phyloP scores from a whole-genome alignment of 2,329 filamentous ascomycete genomes.

The Drechmeria coniospora region DNA sequence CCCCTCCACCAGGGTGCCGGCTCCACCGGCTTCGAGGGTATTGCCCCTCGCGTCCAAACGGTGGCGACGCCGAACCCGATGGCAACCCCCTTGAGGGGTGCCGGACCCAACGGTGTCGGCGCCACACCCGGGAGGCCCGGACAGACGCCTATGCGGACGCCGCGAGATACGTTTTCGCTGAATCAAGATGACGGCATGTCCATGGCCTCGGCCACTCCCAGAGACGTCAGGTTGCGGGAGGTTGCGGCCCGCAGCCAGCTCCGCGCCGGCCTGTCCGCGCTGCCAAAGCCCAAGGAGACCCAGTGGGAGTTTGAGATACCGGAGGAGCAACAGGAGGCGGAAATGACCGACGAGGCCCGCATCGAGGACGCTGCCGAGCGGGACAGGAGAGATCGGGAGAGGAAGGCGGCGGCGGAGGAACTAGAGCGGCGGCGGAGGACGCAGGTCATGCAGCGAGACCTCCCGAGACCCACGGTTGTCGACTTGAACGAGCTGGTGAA shows the following conservation, averaged over 20 bases:
- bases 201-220: conserved; percentile 57
- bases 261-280: conserved; percentile 55
- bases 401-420: conserved; percentile 56
- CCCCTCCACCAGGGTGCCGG: conserved; percentile 66
- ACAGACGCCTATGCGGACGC: conserved; percentile 75
- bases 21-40: conserved; percentile 80
- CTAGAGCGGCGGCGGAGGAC: conserved; percentile 71
- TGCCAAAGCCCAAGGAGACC: conserved; percentile 83
- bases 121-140: conserved; percentile 56
- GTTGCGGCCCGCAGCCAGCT: conserved; percentile 53
- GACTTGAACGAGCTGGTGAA: conserved; percentile 55
- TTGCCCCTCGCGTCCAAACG: conserved; percentile 62
- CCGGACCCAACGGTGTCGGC: conserved; percentile 44
- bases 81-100: conserved; percentile 73
- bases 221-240: conserved; percentile 58
- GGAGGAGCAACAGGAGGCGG: conserved; percentile 56
- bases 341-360: conserved; percentile 27
- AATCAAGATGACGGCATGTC: conserved; percentile 59
- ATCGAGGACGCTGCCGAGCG: conserved; percentile 53
- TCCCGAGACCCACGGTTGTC: conserved; percentile 63
- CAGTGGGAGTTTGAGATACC: conserved; percentile 92
- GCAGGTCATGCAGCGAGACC: conserved; percentile 72
- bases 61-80: conserved; percentile 90
- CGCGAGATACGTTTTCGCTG: conserved; percentile 72
- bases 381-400: conserved; percentile 62